Percentiles rank a stretch among this genome's conserved stretches.
Evolutionary conservation across 208 protist species (phyloP).

Genomic region (Leishmania tarentolae): DNA sequence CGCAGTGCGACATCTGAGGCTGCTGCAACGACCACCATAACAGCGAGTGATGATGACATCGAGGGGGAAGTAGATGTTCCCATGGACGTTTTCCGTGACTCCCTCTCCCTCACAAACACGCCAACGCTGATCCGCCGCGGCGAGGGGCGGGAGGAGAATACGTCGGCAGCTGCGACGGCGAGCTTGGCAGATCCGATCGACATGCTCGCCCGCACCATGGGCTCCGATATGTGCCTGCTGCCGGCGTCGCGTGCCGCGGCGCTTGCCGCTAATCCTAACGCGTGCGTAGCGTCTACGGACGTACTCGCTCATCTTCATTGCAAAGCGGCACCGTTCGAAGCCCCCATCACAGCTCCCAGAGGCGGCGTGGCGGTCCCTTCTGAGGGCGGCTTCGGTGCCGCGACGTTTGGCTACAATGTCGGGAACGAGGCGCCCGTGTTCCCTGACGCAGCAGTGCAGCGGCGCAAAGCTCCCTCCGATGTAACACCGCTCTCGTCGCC

Average conservation of each 20-base stretch:
- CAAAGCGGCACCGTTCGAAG: neutral
- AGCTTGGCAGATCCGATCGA: conserved; percentile 13
- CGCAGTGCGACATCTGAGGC: neutral
- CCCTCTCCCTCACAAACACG: conserved; percentile 25
- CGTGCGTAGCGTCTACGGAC: neutral
- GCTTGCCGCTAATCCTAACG: neutral
- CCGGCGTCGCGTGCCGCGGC: neutral
- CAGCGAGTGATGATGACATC: conserved; percentile 6
- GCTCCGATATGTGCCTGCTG: conserved; percentile 9
- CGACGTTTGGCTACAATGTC: neutral
- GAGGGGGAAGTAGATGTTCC: conserved; percentile 19
- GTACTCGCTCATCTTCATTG: neutral
- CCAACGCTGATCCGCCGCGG: conserved; percentile 20
- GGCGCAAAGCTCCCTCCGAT: neutral
- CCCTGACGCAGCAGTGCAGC: neutral
- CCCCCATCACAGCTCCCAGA: neutral
- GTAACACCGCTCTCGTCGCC: neutral
- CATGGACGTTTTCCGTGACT: conserved; percentile 29
- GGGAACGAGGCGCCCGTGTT: neutral
- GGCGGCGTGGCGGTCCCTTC: neutral
- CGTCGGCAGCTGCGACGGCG: conserved; percentile 9
- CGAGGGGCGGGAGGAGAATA: conserved; percentile 16
- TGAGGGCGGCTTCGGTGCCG: neutral
- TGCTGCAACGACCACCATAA: neutral
- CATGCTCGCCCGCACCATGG: conserved; percentile 10